These are phyloP conservation scores for Dothideomycetidae sp. DNA, from an alignment of 2,329 filamentous ascomycete species.

Conservation along the genomic window DNA sequence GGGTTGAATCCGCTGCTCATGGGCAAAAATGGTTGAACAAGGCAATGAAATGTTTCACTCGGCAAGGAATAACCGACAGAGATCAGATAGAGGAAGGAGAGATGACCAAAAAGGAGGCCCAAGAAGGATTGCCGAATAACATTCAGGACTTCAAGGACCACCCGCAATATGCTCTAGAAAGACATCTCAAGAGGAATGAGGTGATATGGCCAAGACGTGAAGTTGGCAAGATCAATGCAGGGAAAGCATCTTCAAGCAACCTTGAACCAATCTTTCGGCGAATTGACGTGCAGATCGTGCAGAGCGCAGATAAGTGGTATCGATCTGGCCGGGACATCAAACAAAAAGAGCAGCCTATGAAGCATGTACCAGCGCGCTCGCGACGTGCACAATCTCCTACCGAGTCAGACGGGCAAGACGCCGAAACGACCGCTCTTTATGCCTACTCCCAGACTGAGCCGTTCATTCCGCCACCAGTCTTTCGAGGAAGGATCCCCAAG, in stretches of 20 bases:
- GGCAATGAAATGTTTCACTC: slow-evolving; percentile 32
- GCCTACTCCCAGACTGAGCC: slow-evolving; percentile 49
- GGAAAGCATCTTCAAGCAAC: slow-evolving; percentile 29
- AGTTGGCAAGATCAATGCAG: slow-evolving; percentile 63
- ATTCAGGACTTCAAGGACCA: slow-evolving; percentile 29
- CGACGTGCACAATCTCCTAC: slow-evolving; percentile 19
- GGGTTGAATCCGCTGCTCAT: slow-evolving; percentile 54
- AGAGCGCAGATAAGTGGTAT: slow-evolving; percentile 82
- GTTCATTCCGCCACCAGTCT: slow-evolving; percentile 63
- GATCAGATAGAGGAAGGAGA: slow-evolving; percentile 77
- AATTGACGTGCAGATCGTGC: slow-evolving; percentile 61
- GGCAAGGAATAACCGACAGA: slow-evolving; percentile 36
- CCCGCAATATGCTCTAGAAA: slow-evolving; percentile 52
- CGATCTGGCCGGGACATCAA: slow-evolving; percentile 69
- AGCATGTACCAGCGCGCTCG: slow-evolving; percentile 40
- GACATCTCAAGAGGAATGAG: slow-evolving; percentile 72
- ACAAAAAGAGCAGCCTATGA: slow-evolving; percentile 65
- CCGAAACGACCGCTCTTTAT: slow-evolving; percentile 44
- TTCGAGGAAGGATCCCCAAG: slow-evolving; percentile 52
- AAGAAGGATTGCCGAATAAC: slow-evolving; percentile 45
- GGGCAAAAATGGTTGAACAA: slow-evolving; percentile 43
- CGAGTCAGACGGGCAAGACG: slow-evolving; percentile 31
- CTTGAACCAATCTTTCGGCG: slow-evolving; percentile 74
- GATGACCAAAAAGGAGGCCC: slow-evolving; percentile 52
- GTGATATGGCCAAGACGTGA: slow-evolving; percentile 59